Evolutionary conservation across 148 eudicot genomes (phyloP), one percentile per base, ranked within the genome.

Genomic region (Cornus kousa): DNA sequence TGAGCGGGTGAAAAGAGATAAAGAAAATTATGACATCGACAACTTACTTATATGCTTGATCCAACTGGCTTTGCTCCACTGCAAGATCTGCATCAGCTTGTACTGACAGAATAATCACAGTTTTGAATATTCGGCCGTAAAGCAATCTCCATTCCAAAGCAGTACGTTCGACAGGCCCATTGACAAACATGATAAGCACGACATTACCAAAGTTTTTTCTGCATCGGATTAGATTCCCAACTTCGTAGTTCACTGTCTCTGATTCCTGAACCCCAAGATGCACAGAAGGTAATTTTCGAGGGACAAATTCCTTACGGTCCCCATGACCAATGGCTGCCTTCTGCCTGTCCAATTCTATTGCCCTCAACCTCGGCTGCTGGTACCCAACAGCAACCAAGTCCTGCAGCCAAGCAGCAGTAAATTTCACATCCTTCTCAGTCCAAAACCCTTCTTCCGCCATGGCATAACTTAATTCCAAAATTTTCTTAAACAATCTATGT

Each of bases 61-160:
- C 84, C 77, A 81, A 78, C 19, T 81, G 81, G 32, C 81, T 74
- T 70, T 84, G 77, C 80, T 84, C 82, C 59, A 84, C 77, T 16
- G 87, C 80, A 23, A 84, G 78, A 64, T 78, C 87, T 50, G 78
- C 84, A 74, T 84, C 70, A 59, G 74, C 81, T 57, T 81, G 66
- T 32, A 57, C 74, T 0, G 86, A 84, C 33, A 84, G 62, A 64
- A 84, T 84, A n/a, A 84, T 71, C 72, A 84, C 82, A n/a, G 84
- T 84, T 66, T 84, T 84, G 46, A 84, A 84, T 69, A 84, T 46
- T 73, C 87, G 64, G 6, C 84, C 84, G 78, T 84, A 84, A 37
- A 84, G 84, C 79, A 84, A 81, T 74, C 79, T 81, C 87, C 87
- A 84, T 73, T 84, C 87, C 35, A 84, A 43, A 31, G 87, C 87